Percentiles rank a stretch among this genome's conserved stretches.
Evolutionary conservation across 177 flowering plant species (phyloP).

Genomic region (Vitis hybrid): DNA sequence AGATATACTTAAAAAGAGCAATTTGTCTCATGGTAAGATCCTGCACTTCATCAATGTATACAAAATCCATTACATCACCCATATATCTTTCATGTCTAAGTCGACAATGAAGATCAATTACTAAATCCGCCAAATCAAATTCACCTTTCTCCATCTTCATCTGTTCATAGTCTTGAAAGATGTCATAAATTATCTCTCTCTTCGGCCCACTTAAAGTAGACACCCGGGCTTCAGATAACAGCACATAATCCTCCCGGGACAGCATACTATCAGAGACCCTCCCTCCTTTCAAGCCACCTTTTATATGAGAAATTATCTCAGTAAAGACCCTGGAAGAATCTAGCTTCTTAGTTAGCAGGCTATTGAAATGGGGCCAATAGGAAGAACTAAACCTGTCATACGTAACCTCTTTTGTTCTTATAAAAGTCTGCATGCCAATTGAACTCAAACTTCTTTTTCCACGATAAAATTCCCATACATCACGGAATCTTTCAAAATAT

Average conservation of each 20-base stretch:
- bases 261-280: constrained; percentile 34
- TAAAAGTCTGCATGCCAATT: constrained; percentile 33
- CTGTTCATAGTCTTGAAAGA: constrained; percentile 61
- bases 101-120: constrained; percentile 53
- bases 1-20: constrained; percentile 63
- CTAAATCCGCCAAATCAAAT: constrained; percentile 61
- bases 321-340: constrained; percentile 49
- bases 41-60: constrained; percentile 86
- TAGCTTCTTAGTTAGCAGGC: constrained; percentile 36
- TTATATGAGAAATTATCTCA: constrained; percentile 60
- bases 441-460: constrained; percentile 26
- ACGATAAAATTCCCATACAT: constrained; percentile 14
- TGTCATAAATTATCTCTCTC: constrained; percentile 55
- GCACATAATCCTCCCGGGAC: constrained; percentile 30
- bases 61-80: constrained; percentile 64
- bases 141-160: constrained; percentile 42
- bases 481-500: constrained; percentile 45
- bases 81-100: constrained; percentile 30
- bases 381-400: constrained; percentile 31
- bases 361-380: constrained; percentile 65
- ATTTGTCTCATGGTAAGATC: constrained; percentile 83
- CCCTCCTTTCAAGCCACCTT: constrained; percentile 52
- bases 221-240: constrained; percentile 30
- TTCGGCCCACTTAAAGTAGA: constrained; percentile 34
- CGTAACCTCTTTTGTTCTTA: constrained; percentile 42